Percentiles rank a stretch among this genome's conserved stretches.
Evolutionary conservation across 1,139 yeast genomes (phyloP).

Genomic region (Yamadazyma mexicana): DNA sequence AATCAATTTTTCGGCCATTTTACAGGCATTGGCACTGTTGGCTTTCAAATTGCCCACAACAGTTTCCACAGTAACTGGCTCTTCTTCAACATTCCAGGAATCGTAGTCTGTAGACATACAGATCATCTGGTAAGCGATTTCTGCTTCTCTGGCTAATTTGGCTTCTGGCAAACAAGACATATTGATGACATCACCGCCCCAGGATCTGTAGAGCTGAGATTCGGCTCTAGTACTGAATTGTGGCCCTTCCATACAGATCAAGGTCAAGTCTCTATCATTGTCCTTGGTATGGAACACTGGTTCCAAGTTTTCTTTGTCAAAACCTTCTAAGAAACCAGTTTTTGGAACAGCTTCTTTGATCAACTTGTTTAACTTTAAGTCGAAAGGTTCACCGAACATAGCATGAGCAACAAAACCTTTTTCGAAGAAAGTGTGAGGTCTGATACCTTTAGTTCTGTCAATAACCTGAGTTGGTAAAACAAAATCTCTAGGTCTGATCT

Average conservation of each 20-base stretch:
- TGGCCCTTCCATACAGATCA: constrained; percentile 99
- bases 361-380: constrained; percentile 64
- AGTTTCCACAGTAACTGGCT: constrained; percentile 95
- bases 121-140: constrained; percentile 93
- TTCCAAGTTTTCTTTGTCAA: constrained; percentile 30
- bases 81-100: constrained; percentile 95
- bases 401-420: constrained; percentile 96
- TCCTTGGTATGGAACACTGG: constrained; percentile 58
- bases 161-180: constrained; percentile 97
- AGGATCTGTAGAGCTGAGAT: constrained; percentile 77
- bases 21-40: constrained; percentile 83
- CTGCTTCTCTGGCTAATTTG: constrained; percentile 95
- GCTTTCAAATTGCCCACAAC: constrained; percentile 90
- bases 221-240: constrained; percentile 98
- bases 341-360: constrained; percentile 57
- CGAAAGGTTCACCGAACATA: constrained; percentile 96
- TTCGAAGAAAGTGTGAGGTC: constrained; percentile 89
- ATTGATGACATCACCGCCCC: constrained; percentile 95
- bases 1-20: constrained; percentile 68
- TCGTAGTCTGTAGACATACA: constrained; percentile 99
- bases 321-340: constrained; percentile 54
- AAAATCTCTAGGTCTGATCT: constrained; percentile 90
- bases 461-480: constrained; percentile 94
- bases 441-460: constrained; percentile 93
- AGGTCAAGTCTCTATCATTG: constrained; percentile 64